Base-by-base conservation (phyloP, 805 yeast species). In the Kazachstania taianensis region DNA sequence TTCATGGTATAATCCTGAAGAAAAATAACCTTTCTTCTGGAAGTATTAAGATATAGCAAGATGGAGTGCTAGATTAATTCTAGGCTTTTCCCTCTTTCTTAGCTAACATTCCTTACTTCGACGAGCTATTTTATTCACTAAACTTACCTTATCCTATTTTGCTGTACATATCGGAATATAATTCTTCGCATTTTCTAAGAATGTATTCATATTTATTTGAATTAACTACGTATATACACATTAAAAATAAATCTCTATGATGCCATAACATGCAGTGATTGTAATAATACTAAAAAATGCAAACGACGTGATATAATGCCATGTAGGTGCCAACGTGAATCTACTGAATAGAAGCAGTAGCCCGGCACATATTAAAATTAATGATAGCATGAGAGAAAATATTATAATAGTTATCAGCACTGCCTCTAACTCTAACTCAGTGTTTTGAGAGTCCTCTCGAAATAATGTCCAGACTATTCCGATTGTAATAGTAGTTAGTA, bases 221-320 rank as follows among this genome's bases (percentile, higher is more conserved):
- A n/a, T n/a, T n/a, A n/a, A n/a, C n/a, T n/a, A 10, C 29, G 29
- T 26, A 13, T 26, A n/a, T 15, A 16, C 2, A 5, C 7, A 14
- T 25, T n/a, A 36, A 19, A 36, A 27, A 16, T 20, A 31, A 9
- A 36, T 31, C 34, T 53, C 60, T 10, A 54, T 38, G 12, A 56
- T 39, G 6, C 60, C 60, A 38, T 56, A 56, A 30, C 59, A 56
- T 3, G 49, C 59, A 8, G 54, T 52, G 23, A 45, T 42, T 9
- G 52, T 48, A 5, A 54, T 50, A 9, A 47, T 19, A 6, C 52
- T 33, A 30, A 55, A 56, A 19, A 55, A 32, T 2, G 45, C 17
- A 29, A 54, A 50, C 30, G 54, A 46, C 14, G 46, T 39, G 17
- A 48, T 30, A 30, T 56, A 56, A 43, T 56, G 60, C 61, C 61